Conservation (phyloP, 495 filamentous ascomycete species). For the Aspergillus steynii region DNA sequence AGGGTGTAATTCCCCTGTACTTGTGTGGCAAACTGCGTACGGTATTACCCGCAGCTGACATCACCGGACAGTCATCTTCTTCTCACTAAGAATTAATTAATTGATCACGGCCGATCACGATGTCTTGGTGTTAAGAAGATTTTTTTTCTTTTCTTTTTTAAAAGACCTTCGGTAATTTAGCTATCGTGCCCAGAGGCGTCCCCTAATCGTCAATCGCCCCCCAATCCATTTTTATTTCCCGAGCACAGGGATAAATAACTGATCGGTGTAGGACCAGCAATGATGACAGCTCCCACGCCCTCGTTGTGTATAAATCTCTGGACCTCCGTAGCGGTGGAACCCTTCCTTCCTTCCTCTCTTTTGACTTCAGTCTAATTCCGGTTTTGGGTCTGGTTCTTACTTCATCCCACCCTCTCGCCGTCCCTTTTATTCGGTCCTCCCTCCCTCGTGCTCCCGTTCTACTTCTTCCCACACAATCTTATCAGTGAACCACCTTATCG, state of each 20-base stretch:
- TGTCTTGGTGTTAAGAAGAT: neutral
- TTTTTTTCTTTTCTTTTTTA: neutral
- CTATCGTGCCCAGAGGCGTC: neutral
- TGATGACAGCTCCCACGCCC: too few relatives aligned
- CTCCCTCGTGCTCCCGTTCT: neutral
- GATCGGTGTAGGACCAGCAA: neutral
- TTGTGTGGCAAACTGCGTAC: neutral
- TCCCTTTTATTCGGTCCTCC: constrained; percentile 6
- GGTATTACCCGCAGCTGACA: neutral
- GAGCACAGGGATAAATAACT: neutral
- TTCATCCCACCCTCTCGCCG: neutral
- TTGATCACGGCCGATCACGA: neutral
- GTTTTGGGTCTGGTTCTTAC: neutral
- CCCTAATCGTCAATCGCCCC: too few relatives aligned
- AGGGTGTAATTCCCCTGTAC: neutral
- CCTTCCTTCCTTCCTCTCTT: neutral
- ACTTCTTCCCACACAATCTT: neutral
- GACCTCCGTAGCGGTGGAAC: neutral
- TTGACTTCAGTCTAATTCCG: neutral
- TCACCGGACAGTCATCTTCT: neutral
- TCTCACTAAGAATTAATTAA: neutral
- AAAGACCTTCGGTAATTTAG: constrained; percentile 2
- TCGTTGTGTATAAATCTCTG: too few relatives aligned
- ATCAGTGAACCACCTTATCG: constrained; percentile 2
- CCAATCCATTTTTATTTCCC: neutral